phyloP scores from a whole-genome alignment of 108 stramenopile genomes.

The Skeletonema tropicum region DNA sequence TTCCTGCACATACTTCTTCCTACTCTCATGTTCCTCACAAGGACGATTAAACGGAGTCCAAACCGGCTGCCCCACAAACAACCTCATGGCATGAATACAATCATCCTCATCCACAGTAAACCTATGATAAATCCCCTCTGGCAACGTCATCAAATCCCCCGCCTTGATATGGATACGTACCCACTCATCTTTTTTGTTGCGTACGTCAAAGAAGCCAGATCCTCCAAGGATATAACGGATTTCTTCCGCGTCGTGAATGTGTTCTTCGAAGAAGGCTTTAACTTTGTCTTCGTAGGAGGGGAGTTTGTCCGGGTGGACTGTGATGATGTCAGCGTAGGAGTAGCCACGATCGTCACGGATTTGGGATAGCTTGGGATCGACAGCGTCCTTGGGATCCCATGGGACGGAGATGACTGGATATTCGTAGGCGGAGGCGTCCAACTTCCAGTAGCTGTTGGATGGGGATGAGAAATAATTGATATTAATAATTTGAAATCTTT shows the following conservation, averaged over 20 bases:
- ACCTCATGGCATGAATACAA: constrained; percentile 92
- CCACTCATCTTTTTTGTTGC: constrained; percentile 88
- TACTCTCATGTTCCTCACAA: constrained; percentile 80
- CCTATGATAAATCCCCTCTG: constrained; percentile 92
- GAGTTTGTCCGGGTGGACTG: constrained; percentile 88
- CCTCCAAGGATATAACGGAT: constrained; percentile 93
- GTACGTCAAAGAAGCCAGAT: constrained; percentile 93
- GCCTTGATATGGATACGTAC: constrained; percentile 91
- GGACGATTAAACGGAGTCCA: constrained; percentile 97
- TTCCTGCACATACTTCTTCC: constrained; percentile 68
- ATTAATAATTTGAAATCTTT: not conserved
- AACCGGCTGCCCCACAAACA: constrained; percentile 94
- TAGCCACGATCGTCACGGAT: constrained; percentile 75
- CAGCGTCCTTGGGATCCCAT: constrained; percentile 84
- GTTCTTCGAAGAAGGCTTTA: constrained; percentile 95
- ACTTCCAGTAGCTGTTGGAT: constrained; percentile 73
- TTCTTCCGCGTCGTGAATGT: constrained; percentile 97
- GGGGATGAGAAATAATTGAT: not conserved
- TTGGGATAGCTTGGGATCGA: constrained; percentile 70
- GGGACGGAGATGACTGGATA: constrained; percentile 84
- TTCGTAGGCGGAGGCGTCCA: constrained; percentile 72
- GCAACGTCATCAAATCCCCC: constrained; percentile 95
- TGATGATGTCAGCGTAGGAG: constrained; percentile 92
- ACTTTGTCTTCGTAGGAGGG: constrained; percentile 91
- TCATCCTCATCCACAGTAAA: constrained; percentile 91